Conservation (phyloP, 2,329 filamentous ascomycete species). For the Claviceps purpurea region DNA sequence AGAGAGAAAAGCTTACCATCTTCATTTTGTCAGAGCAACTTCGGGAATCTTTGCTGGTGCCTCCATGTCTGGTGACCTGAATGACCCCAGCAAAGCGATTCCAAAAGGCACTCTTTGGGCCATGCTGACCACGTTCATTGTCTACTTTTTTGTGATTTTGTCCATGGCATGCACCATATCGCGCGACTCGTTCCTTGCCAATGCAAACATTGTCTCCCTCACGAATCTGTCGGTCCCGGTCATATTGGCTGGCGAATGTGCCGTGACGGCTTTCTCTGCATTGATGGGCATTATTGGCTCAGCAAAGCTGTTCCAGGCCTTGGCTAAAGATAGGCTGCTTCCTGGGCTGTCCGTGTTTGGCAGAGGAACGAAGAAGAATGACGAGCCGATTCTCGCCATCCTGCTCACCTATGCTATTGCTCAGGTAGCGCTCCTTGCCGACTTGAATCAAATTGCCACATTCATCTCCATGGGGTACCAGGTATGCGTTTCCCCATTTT, state of each 20-base stretch:
- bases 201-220: constrained; percentile 68
- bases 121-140: constrained; percentile 59
- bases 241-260: constrained; percentile 69
- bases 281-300: constrained; percentile 80
- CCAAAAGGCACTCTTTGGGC: constrained; percentile 74
- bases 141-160: constrained; percentile 64
- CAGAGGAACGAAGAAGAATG: constrained; percentile 55
- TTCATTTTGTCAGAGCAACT: constrained; percentile 24
- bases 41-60: constrained; percentile 56
- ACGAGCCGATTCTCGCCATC: constrained; percentile 67
- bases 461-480: constrained; percentile 86
- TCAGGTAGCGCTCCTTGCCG: constrained; percentile 67
- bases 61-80: constrained; percentile 81
- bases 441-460: constrained; percentile 80
- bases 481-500: constrained; percentile 20
- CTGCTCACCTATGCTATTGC: constrained; percentile 62
- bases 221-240: constrained; percentile 63
- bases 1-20: constrained; percentile 1
- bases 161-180: constrained; percentile 67
- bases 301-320: constrained; percentile 71
- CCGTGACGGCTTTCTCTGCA: constrained; percentile 72
- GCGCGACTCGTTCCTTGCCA: constrained; percentile 56
- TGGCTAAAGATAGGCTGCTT: constrained; percentile 65
- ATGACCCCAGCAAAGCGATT: constrained; percentile 71
- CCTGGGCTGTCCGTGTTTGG: constrained; percentile 64